phyloP scores from a whole-genome alignment of 768 basidiomycete species.

The Scleroderma citrinum region DNA sequence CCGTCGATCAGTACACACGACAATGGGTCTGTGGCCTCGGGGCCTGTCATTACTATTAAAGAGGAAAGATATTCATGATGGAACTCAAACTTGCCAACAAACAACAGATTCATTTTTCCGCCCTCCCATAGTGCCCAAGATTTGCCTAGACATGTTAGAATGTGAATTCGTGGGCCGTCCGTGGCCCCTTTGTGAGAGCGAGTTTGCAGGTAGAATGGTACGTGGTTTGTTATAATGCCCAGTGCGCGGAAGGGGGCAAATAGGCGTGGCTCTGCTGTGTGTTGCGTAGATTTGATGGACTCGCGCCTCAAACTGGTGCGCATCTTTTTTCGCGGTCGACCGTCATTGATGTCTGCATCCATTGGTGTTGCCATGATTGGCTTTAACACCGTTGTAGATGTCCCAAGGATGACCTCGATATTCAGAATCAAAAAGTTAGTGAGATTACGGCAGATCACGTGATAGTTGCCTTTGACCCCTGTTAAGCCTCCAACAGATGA shows the following conservation, averaged over 20 bases:
- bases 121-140: slow-evolving; percentile 98
- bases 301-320: slow-evolving; percentile 8
- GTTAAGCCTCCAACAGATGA: no score
- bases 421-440: no score
- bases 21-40: slow-evolving; percentile 72
- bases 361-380: slow-evolving; percentile 14
- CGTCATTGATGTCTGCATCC: slow-evolving; percentile 10
- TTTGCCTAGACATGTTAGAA: slow-evolving; percentile 82
- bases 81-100: slow-evolving; percentile 66
- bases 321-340: slow-evolving; percentile 22
- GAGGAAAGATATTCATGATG: not conserved
- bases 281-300: slow-evolving; percentile 3
- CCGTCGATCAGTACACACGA: slow-evolving; percentile 75
- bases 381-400: not conserved
- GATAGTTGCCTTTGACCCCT: no score
- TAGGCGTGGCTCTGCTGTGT: slow-evolving; percentile 33
- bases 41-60: slow-evolving; percentile 44
- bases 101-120: slow-evolving; percentile 84
- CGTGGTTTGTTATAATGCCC: slow-evolving; percentile 87
- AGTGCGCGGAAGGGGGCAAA: slow-evolving; percentile 95
- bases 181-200: slow-evolving; percentile 80
- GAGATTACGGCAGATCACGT: no score
- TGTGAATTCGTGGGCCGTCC: slow-evolving; percentile 74
- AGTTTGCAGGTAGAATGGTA: slow-evolving; percentile 85
- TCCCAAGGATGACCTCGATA: no score